Conservation (phyloP, 306 rosid species). For the Acacia melanoxylon region DNA sequence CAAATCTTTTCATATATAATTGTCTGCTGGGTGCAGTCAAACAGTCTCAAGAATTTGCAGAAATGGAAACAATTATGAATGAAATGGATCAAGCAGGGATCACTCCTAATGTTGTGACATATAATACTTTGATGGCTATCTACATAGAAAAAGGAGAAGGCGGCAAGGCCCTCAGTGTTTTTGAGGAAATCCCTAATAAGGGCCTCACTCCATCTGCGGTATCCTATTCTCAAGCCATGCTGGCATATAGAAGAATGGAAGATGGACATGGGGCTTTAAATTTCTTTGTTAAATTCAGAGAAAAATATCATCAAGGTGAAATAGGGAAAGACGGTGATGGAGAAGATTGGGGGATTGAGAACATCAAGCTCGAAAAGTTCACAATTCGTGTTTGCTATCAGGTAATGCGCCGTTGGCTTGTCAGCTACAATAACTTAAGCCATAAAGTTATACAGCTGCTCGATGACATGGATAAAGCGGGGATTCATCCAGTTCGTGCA, state of each 20-base stretch:
- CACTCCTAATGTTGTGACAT: slow-evolving; percentile 68
- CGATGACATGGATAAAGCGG: slow-evolving; percentile 65
- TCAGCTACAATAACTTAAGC: slow-evolving; percentile 50
- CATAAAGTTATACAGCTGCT: slow-evolving; percentile 65
- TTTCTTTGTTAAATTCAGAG: slow-evolving; percentile 68
- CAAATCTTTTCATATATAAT: slow-evolving; percentile 80
- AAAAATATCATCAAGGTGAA: slow-evolving; percentile 63
- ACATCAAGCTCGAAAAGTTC: slow-evolving; percentile 66
- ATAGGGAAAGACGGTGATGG: slow-evolving; percentile 52
- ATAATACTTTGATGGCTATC: slow-evolving; percentile 79
- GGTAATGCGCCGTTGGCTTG: slow-evolving; percentile 91
- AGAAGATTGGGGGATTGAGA: slow-evolving; percentile 75
- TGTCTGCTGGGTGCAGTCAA: slow-evolving; percentile 79
- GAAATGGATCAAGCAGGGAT: slow-evolving; percentile 75
- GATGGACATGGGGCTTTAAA: slow-evolving; percentile 77
- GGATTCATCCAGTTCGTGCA: slow-evolving; percentile 52
- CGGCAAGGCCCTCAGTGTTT: slow-evolving; percentile 59
- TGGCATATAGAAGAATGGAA: slow-evolving; percentile 77
- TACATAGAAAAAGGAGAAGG: slow-evolving; percentile 64
- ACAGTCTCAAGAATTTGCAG: slow-evolving; percentile 58
- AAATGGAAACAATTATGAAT: slow-evolving; percentile 57
- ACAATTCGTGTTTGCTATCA: slow-evolving; percentile 84
- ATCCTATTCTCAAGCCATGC: slow-evolving; percentile 74
- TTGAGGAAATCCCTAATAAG: slow-evolving; percentile 62
- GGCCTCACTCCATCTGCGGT: slow-evolving; percentile 71